Evolutionary conservation across 2,329 filamentous ascomycete species (phyloP).

Genomic region (Neoascochyta sp.): DNA sequence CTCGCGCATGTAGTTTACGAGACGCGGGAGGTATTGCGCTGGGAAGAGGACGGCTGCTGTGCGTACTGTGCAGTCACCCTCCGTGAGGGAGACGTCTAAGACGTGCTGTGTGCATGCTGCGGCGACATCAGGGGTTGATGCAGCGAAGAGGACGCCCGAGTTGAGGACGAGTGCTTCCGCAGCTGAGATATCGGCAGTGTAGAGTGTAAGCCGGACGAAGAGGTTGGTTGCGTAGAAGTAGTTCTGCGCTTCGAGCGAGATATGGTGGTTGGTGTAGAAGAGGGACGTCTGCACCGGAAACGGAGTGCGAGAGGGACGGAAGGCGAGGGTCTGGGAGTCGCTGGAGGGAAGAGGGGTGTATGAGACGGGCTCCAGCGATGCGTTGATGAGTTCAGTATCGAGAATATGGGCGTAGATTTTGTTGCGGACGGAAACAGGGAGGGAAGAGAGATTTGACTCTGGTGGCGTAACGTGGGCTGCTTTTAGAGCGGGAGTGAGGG

Average conservation of each 20-base stretch:
- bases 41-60: conserved; percentile 31
- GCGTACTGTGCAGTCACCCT: conserved; percentile 27
- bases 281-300: conserved; percentile 24
- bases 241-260: conserved; percentile 17
- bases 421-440: conserved; percentile 31
- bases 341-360: conserved; percentile 25
- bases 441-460: conserved; percentile 23
- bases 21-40: conserved; percentile 32
- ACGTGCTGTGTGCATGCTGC: conserved; percentile 18
- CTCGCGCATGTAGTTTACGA: conserved; percentile 35
- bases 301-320: conserved; percentile 26
- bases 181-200: conserved; percentile 25
- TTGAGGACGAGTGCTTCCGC: conserved; percentile 32
- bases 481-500: no score
- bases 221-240: conserved; percentile 36
- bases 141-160: conserved; percentile 30
- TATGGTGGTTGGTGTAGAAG: conserved; percentile 26
- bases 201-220: conserved; percentile 26
- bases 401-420: conserved; percentile 33
- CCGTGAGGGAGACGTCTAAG: conserved; percentile 26
- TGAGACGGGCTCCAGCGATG: conserved; percentile 26
- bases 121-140: conserved; percentile 5
- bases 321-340: conserved; percentile 14
- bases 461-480: no score
- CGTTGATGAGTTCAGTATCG: conserved; percentile 35